Evolutionary conservation across 73 alveolate genomes (phyloP).

Genomic region (Tetrahymena thermophila): DNA sequence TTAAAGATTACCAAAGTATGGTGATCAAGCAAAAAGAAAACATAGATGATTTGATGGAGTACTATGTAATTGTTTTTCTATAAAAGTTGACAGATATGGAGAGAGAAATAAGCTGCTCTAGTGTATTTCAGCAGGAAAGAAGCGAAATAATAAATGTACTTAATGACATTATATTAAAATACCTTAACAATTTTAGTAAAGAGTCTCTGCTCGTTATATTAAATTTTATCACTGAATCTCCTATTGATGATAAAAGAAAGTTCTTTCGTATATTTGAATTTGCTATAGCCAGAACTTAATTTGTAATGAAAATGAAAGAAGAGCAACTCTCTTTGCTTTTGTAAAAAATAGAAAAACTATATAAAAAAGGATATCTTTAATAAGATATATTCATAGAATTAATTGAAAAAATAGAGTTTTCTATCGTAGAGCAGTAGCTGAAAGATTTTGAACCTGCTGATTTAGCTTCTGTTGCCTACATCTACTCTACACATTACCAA

Average conservation of each 20-base stretch:
- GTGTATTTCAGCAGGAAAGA: neutral
- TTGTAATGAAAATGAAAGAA: neutral
- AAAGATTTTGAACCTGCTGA: neutral
- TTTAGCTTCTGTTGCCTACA: neutral
- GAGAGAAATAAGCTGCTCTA: neutral
- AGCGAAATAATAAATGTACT: neutral
- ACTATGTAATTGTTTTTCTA: neutral
- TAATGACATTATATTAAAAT: neutral
- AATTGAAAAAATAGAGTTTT: neutral
- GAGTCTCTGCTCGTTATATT: neutral
- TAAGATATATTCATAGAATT: neutral
- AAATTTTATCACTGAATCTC: neutral
- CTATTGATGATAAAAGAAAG: neutral
- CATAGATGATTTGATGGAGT: neutral
- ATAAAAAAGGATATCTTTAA: neutral
- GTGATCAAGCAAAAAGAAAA: neutral
- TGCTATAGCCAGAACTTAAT: neutral
- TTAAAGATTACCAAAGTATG: neutral
- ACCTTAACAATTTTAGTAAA: neutral
- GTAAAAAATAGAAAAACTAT: neutral
- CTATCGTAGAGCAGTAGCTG: neutral
- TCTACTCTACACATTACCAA: neutral
- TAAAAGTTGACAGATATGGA: neutral
- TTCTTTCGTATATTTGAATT: neutral
- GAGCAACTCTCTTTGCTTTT: neutral